These are phyloP conservation scores for Dactylorhiza incarnata DNA, from an alignment of 106 monocot species.

Conservation along the genomic window DNA sequence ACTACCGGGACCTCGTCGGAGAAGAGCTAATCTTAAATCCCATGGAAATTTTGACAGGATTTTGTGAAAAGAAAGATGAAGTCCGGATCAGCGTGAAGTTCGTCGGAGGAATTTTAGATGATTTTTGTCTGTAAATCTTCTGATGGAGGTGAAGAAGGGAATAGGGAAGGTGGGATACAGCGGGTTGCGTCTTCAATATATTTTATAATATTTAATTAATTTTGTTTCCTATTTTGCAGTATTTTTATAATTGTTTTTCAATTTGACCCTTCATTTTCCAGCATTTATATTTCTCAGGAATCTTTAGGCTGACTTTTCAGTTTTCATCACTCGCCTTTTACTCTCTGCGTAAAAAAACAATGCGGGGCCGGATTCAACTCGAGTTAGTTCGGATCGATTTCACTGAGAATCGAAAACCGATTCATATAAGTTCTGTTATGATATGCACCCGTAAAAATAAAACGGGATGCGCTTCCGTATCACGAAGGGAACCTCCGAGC, in stretches of 20 bases:
- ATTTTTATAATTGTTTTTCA: not conserved
- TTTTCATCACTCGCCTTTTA: not conserved
- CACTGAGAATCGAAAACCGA: no score
- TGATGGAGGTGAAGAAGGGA: not conserved
- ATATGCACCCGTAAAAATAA: no score
- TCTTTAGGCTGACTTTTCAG: not conserved
- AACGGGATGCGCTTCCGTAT: no score
- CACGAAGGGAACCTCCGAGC: no score
- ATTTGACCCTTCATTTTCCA: not conserved
- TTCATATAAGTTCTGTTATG: no score
- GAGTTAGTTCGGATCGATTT: no score
- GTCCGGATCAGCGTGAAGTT: not conserved
- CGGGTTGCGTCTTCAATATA: not conserved
- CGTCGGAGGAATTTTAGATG: not conserved
- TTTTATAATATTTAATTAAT: not conserved
- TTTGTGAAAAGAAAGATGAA: not conserved
- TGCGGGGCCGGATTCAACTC: no score
- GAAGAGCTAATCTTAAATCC: not conserved
- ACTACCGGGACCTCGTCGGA: not conserved
- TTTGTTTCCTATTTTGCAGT: not conserved
- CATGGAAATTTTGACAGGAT: not conserved
- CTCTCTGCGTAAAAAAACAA: no score
- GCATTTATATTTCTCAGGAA: not conserved
- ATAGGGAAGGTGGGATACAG: slow-evolving; percentile 1
- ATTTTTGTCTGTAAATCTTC: not conserved